phyloP scores from a whole-genome alignment of 2,329 filamentous ascomycete genomes.

The Magnaporthiopsis incrustans region DNA sequence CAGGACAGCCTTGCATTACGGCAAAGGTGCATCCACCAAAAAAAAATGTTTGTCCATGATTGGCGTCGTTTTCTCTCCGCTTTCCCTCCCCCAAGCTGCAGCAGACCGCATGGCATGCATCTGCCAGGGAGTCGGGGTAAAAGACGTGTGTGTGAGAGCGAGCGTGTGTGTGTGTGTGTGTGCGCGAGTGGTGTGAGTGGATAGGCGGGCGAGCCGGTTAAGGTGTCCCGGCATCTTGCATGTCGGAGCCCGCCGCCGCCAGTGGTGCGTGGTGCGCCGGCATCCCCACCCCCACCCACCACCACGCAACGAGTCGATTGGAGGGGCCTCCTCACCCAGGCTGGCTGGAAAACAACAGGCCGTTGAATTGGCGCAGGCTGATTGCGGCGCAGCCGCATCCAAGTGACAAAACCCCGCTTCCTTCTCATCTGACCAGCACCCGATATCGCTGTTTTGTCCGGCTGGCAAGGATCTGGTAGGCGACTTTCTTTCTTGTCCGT shows the following conservation, averaged over 20 bases:
- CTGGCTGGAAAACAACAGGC: not conserved
- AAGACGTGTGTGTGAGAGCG: not conserved
- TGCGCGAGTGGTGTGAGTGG: not conserved
- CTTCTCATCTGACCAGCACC: not conserved
- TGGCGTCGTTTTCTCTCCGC: slow-evolving; percentile 1
- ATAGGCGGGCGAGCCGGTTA: not conserved
- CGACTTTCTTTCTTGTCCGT: not conserved
- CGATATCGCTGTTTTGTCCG: not conserved
- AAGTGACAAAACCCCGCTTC: not conserved
- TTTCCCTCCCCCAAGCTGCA: not conserved
- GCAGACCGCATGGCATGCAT: not conserved
- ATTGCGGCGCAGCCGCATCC: not conserved
- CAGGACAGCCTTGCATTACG: not conserved
- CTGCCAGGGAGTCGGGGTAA: not conserved
- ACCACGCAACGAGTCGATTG: not conserved
- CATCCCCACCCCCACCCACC: not conserved
- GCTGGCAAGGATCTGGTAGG: not conserved
- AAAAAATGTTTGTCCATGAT: not conserved
- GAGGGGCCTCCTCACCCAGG: not conserved
- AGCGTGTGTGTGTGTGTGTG: not conserved
- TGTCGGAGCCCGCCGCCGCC: not conserved
- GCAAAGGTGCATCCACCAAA: not conserved
- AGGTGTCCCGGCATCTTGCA: slow-evolving; percentile 3
- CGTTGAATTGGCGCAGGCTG: not conserved
- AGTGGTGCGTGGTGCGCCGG: not conserved